These are phyloP conservation scores for Sindora glabra DNA, from an alignment of 306 rosid species.

Conservation along the genomic window DNA sequence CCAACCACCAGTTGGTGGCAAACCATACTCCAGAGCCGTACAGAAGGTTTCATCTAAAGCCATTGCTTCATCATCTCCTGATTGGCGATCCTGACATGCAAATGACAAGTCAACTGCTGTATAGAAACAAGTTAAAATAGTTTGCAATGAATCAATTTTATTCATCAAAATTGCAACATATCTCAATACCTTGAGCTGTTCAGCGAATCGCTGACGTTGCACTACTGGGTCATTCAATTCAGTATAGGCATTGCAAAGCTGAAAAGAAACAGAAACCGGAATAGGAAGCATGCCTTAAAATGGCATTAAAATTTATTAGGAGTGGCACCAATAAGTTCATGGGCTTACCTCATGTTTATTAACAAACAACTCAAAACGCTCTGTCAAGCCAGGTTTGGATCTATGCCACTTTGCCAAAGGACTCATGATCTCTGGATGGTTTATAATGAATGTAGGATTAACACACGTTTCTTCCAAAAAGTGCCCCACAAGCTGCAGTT, in stretches of 20 bases:
- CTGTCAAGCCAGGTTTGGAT: conserved; percentile 70
- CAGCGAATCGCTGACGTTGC: conserved; percentile 82
- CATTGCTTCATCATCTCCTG: conserved; percentile 98
- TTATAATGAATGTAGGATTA: conserved; percentile 74
- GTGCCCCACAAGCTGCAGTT: conserved; percentile 91
- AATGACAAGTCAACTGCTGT: not conserved
- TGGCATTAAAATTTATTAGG: not conserved
- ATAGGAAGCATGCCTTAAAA: not conserved
- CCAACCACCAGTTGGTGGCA: conserved; percentile 98
- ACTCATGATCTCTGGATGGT: conserved; percentile 93
- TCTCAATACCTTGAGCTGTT: conserved; percentile 75
- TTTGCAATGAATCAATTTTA: not conserved
- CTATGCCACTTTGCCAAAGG: conserved; percentile 97
- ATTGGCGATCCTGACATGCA: conserved; percentile 67
- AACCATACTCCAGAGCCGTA: conserved; percentile 85
- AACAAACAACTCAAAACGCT: conserved; percentile 82
- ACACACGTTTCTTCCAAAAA: conserved; percentile 82
- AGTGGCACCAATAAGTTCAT: not conserved
- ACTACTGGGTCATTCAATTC: conserved; percentile 94
- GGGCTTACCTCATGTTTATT: conserved; percentile 74
- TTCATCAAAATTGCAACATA: not conserved
- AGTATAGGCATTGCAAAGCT: conserved; percentile 89
- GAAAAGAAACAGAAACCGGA: conserved; percentile 13
- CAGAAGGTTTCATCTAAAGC: conserved; percentile 85
- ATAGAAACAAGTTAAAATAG: not conserved